These are phyloP conservation scores for Rehmannia glutinosa DNA, from an alignment of 257 asterid species.

Conservation along the genomic window DNA sequence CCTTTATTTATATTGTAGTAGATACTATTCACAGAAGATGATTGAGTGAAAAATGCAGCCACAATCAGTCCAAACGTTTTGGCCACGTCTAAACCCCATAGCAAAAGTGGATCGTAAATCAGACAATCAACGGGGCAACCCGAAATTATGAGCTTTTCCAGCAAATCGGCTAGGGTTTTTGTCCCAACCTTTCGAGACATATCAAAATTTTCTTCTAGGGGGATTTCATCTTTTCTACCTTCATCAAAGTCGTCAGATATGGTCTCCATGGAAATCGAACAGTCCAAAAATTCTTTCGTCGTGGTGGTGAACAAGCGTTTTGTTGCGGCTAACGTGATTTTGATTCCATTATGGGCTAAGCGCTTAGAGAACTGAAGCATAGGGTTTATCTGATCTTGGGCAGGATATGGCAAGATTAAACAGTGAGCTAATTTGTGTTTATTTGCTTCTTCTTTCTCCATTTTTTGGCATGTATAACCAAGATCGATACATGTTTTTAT, in stretches of 20 bases:
- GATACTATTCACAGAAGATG: background rate
- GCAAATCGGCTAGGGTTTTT: no score
- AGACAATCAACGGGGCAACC: background rate
- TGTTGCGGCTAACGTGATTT: slow-evolving; percentile 7
- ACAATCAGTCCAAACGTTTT: background rate
- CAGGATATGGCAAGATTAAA: slow-evolving; percentile 14
- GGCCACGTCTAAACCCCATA: background rate
- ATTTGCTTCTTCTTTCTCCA: no score
- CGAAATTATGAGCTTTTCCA: no score
- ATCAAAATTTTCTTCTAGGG: background rate
- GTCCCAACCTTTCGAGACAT: background rate
- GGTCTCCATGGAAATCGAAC: no score
- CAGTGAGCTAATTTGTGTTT: no score
- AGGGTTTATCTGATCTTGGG: slow-evolving; percentile 28
- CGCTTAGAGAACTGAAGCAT: slow-evolving; percentile 28
- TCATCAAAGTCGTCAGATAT: no score
- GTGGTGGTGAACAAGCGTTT: no score
- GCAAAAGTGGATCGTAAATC: background rate
- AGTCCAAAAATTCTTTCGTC: no score
- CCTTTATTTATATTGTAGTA: background rate
- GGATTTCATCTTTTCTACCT: no score
- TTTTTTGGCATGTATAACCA: no score
- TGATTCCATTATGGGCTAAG: slow-evolving; percentile 1
- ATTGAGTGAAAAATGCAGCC: slow-evolving; percentile 11
- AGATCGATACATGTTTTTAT: no score